Evolutionary conservation across 108 stramenopile species (phyloP), one percentile per base, ranked within the genome.

Genomic region (Asterionellopsis glacialis): DNA sequence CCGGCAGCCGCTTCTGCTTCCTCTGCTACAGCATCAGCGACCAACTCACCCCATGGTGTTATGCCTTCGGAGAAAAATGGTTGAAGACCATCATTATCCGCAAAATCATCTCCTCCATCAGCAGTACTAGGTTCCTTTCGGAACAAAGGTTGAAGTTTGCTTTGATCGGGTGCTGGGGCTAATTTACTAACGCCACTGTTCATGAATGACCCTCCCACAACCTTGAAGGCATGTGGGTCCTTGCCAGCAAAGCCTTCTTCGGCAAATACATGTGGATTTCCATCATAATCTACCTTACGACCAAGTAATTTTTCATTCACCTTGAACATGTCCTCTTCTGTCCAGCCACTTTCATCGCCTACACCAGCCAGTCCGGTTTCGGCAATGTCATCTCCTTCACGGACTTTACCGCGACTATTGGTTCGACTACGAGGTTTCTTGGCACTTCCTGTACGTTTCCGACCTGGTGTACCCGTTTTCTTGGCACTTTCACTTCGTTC

Each of bases 151-250:
- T 76, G 67, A 49, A 76, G 51, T 47, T 66, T 63, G 44, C 63
- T 60, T 9, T 40, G 47, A 0, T 59, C 43, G 0, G 73, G 75
- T 12, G 81, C 64, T 24, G 77, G 53, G 7, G 83, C 63, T 21
- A 75, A 39, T 23, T 21, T 23, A 11, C 39, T 16, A 2, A 49
- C 39, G 7, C 65, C 70, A 11, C 65, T 63, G 52, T 93, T 88
- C 84, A 93, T 83, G 51, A 94, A 90, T 18, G 52, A 38, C 9
- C 93, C 93, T 11, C 93, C 93, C 14, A 94, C 89, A 11, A 94
- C 77, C 21, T 72, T 83, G 64, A 88, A 94, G n/a, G 82, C 74
- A 70, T 94, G 88, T 9, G 88, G 88, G 79, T 94, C 88, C n/a
- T 73, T 55, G 10, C 72, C 73, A 1, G 45, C 52, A 63, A 85